phyloP scores from a whole-genome alignment of 768 basidiomycete genomes.

The Hydnomerulius pinastri region DNA sequence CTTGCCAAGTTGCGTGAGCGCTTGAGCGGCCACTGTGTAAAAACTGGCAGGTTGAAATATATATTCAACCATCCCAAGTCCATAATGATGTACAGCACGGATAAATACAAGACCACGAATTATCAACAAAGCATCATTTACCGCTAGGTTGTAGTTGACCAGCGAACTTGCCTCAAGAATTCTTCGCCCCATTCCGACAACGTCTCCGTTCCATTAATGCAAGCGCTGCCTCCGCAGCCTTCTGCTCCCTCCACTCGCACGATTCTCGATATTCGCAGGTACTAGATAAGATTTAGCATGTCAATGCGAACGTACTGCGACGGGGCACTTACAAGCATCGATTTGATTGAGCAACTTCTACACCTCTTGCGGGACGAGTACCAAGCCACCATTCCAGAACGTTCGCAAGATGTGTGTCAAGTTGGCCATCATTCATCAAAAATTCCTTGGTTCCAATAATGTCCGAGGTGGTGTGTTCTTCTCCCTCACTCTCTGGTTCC shows the following conservation, averaged over 20 bases:
- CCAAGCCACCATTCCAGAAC: conserved; percentile 80
- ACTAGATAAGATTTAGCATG: conserved; percentile 33
- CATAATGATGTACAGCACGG: too few species aligned
- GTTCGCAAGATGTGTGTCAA: conserved; percentile 55
- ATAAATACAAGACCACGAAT: background rate
- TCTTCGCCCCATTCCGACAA: background rate
- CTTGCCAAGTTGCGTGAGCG: background rate
- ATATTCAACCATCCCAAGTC: too few species aligned
- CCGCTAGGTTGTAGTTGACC: background rate
- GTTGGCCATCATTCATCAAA: conserved; percentile 47
- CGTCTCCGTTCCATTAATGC: background rate
- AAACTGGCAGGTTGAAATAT: background rate
- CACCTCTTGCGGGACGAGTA: conserved; percentile 66
- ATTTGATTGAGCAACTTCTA: conserved; percentile 54
- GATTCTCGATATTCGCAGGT: conserved; percentile 72
- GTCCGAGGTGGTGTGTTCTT: background rate
- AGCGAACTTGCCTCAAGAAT: background rate
- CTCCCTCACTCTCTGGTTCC: background rate
- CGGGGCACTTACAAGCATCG: conserved; percentile 63
- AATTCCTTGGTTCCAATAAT: conserved; percentile 73
- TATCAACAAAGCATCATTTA: too few species aligned
- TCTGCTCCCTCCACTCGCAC: conserved; percentile 76
- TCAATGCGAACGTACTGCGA: background rate
- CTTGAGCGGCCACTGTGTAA: background rate
- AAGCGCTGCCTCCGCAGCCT: conserved; percentile 40